Conservation (phyloP, 2,329 filamentous ascomycete genomes). For the Calonectria ilicicola region DNA sequence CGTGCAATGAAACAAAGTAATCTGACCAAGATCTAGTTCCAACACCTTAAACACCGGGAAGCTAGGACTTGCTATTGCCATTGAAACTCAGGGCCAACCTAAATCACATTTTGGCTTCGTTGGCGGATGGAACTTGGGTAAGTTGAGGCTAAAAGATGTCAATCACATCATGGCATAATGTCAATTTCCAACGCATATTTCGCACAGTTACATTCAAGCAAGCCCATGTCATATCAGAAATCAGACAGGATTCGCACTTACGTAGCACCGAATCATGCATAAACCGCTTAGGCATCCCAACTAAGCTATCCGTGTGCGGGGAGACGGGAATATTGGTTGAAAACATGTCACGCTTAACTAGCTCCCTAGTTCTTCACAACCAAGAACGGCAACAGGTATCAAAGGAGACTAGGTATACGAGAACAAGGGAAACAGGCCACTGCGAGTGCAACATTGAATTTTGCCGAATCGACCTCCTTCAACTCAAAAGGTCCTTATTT, state of each 20-base stretch:
- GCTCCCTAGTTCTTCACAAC: constrained; percentile 1
- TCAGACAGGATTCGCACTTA: not conserved
- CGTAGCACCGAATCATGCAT: not conserved
- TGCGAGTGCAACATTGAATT: constrained; percentile 47
- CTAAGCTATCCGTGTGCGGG: not conserved
- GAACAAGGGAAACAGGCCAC: constrained; percentile 8
- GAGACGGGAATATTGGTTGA: not conserved
- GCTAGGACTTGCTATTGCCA: not conserved
- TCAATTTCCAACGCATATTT: constrained; percentile 14
- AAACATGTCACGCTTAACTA: not conserved
- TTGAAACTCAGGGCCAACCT: not conserved
- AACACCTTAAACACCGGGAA: not conserved
- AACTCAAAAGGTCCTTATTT: constrained; percentile 50
- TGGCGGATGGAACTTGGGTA: not conserved
- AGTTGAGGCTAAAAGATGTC: not conserved
- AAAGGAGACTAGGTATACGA: constrained; percentile 22
- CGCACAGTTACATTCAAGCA: not conserved
- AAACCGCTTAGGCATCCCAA: not conserved
- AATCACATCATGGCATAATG: constrained; percentile 14
- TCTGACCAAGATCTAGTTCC: not conserved
- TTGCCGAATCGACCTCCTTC: constrained; percentile 49
- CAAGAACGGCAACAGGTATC: constrained; percentile 4
- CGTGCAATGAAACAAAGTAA: not conserved
- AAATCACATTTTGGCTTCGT: not conserved
- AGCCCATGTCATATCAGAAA: not conserved